These are phyloP conservation scores for Kazachstania sp. DNA, from an alignment of 1,139 yeast genomes.

Conservation along the genomic window DNA sequence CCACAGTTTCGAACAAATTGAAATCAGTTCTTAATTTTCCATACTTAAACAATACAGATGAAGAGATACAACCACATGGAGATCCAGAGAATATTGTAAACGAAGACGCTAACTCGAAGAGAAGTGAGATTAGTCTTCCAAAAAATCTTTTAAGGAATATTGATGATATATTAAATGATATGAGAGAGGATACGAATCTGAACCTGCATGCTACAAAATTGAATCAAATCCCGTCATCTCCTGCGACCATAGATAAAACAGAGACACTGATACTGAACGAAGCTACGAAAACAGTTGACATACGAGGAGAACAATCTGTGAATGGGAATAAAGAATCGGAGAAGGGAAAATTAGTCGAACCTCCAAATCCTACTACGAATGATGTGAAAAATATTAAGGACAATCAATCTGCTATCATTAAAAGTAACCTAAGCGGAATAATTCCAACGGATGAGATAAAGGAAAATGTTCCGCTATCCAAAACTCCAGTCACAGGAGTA, in stretches of 20 bases:
- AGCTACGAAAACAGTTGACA: not conserved
- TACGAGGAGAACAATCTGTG: not conserved
- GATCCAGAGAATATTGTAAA: not conserved
- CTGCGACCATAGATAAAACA: constrained; percentile 3
- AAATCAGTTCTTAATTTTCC: constrained; percentile 22
- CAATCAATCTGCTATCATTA: too few relatives aligned
- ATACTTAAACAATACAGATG: constrained; percentile 10
- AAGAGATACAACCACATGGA: constrained; percentile 4
- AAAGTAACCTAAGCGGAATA: too few relatives aligned
- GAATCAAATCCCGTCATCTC: constrained; percentile 18
- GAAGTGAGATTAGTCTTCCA: not conserved
- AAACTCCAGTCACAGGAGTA: too few relatives aligned
- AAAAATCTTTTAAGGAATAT: constrained; percentile 21
- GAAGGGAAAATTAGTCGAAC: too few relatives aligned
- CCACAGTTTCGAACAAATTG: constrained; percentile 22
- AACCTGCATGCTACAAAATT: constrained; percentile 6
- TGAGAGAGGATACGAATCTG: constrained; percentile 14
- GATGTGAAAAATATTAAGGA: too few relatives aligned
- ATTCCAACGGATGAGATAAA: not conserved
- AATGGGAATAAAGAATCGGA: not conserved
- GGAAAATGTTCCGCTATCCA: too few relatives aligned
- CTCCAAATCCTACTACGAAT: too few relatives aligned
- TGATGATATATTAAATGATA: constrained; percentile 25
- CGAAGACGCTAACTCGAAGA: constrained; percentile 3
- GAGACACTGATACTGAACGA: not conserved